A percentile compares a stretch with the other conserved stretches of the same genome.
Conservation (phyloP, 805 yeast genomes). For the Kazachstania africana region DNA sequence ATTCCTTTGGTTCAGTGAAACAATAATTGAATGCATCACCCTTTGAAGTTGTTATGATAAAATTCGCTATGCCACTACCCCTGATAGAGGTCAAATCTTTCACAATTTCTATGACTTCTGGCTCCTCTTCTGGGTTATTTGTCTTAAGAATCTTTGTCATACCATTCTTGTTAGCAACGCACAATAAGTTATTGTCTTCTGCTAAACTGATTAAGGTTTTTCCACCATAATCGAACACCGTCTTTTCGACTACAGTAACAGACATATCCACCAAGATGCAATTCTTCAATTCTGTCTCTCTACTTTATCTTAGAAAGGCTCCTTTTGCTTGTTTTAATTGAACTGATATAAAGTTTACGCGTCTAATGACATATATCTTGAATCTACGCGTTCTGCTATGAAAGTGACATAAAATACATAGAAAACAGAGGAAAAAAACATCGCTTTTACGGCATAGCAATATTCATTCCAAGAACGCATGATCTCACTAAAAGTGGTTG, state of each 20-base stretch:
- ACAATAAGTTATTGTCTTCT: conserved; percentile 25
- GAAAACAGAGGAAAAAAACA: too few species aligned
- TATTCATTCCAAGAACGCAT: too few species aligned
- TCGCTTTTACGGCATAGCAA: too few species aligned
- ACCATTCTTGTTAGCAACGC: conserved; percentile 45
- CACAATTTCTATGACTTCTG: conserved; percentile 42
- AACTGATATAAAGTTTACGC: too few species aligned
- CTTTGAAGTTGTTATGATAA: conserved; percentile 14
- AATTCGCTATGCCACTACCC: conserved; percentile 8
- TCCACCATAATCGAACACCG: conserved; percentile 24
- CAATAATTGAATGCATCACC: conserved; percentile 19
- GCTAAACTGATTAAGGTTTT: conserved; percentile 17
- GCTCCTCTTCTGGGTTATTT: conserved; percentile 44
- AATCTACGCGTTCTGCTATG: too few species aligned
- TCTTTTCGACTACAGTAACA: conserved; percentile 1
- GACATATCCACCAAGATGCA: too few species aligned
- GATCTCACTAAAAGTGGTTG: too few species aligned
- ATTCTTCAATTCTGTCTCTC: conserved; percentile 3
- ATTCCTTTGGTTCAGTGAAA: conserved; percentile 19
- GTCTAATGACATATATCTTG: too few species aligned
- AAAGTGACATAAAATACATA: too few species aligned
- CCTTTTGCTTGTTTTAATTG: too few species aligned
- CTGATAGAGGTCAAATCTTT: conserved; percentile 33
- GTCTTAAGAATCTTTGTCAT: conserved; percentile 39
- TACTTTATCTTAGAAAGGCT: too few species aligned